Conservation (phyloP, 257 asterid species). For the Salvia miltiorrhiza region DNA sequence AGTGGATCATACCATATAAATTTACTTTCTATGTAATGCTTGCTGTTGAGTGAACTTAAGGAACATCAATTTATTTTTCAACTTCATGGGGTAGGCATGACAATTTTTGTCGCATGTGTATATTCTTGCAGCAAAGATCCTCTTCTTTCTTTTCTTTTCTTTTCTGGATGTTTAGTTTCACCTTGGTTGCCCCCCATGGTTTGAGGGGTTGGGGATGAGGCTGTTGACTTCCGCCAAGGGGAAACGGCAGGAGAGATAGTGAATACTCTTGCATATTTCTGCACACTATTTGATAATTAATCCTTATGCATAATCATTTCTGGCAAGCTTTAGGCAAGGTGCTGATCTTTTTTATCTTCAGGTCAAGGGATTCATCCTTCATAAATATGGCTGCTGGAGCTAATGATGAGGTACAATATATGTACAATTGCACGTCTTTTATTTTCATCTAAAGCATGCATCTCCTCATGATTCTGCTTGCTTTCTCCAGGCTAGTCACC, state of each 20-base stretch:
- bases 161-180: background rate
- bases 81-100: no score
- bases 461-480: conserved; percentile 16
- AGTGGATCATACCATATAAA: background rate
- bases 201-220: no score
- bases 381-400: conserved; percentile 90
- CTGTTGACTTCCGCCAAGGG: background rate
- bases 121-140: no score
- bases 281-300: background rate
- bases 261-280: background rate
- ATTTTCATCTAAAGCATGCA: conserved; percentile 9
- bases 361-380: conserved; percentile 74
- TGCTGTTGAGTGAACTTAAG: background rate
- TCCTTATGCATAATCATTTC: background rate
- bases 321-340: background rate
- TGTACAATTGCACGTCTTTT: conserved; percentile 6
- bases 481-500: conserved; percentile 67
- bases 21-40: background rate
- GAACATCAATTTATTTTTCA: no score
- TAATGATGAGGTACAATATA: conserved; percentile 63
- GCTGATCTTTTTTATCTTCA: conserved; percentile 24
- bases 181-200: background rate
- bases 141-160: no score
- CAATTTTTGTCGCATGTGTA: no score
- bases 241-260: background rate